A percentile compares a stretch with the other conserved stretches of the same genome.
Evolutionary conservation across 139 green algal genomes (phyloP).

Genomic region (Pleodorina starrii): DNA sequence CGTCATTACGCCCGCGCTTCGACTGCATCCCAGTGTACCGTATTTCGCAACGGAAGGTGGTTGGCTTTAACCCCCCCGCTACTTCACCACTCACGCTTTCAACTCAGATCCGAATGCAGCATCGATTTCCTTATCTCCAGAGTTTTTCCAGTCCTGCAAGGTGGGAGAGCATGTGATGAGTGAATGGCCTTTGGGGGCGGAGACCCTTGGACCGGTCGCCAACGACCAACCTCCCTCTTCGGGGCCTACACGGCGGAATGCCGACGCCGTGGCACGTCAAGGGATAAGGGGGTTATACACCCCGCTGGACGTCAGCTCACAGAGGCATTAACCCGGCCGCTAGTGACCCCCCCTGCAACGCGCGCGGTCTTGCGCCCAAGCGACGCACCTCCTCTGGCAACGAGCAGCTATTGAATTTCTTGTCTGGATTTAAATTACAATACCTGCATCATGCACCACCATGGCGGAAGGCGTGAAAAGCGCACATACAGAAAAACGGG

Average conservation of each 20-base stretch:
- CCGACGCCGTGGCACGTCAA: too few relatives aligned
- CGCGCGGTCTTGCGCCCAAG: neutral
- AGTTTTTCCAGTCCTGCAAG: slow-evolving; percentile 40
- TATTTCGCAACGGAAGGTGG: too few relatives aligned
- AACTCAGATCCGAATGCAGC: neutral
- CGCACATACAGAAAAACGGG: too few relatives aligned
- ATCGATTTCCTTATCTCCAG: slow-evolving; percentile 37
- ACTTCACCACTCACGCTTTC: slow-evolving; percentile 23
- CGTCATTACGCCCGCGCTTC: too few relatives aligned
- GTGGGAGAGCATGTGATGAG: too few relatives aligned
- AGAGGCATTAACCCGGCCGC: too few relatives aligned
- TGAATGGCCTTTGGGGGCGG: neutral
- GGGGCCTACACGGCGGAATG: too few relatives aligned
- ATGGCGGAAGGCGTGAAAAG: too few relatives aligned
- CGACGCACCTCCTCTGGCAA: slow-evolving; percentile 43
- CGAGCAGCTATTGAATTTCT: slow-evolving; percentile 35
- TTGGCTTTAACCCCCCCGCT: neutral
- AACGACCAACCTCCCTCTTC: slow-evolving; percentile 1
- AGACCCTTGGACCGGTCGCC: neutral
- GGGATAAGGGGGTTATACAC: too few relatives aligned
- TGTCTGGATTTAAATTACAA: slow-evolving; percentile 48
- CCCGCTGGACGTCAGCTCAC: too few relatives aligned
- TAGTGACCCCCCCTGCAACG: neutral
- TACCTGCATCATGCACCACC: too few relatives aligned
- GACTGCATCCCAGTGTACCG: too few relatives aligned